Evolutionary conservation across 202 grass and related monocot genomes (phyloP).

Genomic region (Bolboschoenoplectus hybrid): DNA sequence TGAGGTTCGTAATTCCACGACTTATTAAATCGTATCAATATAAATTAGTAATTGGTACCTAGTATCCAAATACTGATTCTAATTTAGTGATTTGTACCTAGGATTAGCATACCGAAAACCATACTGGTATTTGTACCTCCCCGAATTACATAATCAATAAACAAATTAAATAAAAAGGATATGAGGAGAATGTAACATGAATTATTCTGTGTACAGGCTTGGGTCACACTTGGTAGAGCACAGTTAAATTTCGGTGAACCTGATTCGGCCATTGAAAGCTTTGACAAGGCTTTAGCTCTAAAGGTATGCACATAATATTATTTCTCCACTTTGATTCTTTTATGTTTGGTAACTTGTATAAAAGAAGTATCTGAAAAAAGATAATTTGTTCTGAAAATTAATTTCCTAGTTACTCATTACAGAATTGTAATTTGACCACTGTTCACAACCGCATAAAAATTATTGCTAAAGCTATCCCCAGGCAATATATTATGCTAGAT

Average conservation of each 20-base stretch:
- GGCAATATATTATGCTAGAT: neutral
- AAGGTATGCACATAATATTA: constrained; percentile 45
- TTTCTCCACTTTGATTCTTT: neutral
- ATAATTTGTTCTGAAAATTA: neutral
- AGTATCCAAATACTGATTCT: neutral
- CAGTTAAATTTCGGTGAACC: constrained; percentile 95
- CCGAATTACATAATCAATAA: neutral
- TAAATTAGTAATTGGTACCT: neutral
- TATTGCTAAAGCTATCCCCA: neutral
- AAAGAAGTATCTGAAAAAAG: neutral
- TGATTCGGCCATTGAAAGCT: constrained; percentile 70
- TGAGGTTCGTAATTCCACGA: constrained; percentile 45
- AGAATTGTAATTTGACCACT: neutral
- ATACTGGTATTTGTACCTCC: neutral
- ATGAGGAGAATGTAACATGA: neutral
- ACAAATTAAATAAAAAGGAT: neutral
- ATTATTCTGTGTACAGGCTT: constrained; percentile 51
- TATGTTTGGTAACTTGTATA: neutral
- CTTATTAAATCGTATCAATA: constrained; percentile 14
- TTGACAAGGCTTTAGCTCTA: constrained; percentile 67
- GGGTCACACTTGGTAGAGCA: constrained; percentile 84
- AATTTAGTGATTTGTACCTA: neutral
- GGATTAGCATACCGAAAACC: neutral
- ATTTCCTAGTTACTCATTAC: neutral
- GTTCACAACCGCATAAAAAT: neutral